Evolutionary conservation across 1,139 yeast genomes (phyloP), one percentile per base, ranked within the genome.

Genomic region (Waltiozyma sp.): DNA sequence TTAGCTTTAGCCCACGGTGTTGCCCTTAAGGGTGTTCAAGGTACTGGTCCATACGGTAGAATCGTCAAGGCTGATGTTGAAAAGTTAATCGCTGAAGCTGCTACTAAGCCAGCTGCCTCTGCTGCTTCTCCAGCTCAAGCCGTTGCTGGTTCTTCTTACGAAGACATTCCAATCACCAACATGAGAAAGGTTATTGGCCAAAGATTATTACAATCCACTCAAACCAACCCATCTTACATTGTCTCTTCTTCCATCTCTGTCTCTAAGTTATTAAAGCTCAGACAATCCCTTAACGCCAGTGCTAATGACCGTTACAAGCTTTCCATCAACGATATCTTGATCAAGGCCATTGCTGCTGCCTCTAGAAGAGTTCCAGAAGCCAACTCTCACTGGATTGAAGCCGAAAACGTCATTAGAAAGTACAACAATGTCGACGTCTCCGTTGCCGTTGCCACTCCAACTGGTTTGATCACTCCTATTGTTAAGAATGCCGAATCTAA

Each of bases 371-470:
- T 89, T 41, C 98, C 98, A 50, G 89, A 82, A 58, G 95, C 80
- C 56, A 91, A 93, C 72, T 77, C 96, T 37, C 84, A 91, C 62
- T 91, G 96, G 94, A 74, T 91, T 58, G 95, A 84, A 61, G 70
- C 75, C 40, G 82, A 89, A 69, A 88, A 89, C 52, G 81, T 91
- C 56, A 85, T 93, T 58, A 86, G 99, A 72, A 89, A 85, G 68
- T 91, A 80, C 75, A 72, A 75, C 60, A 82, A 80, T 58, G 97
- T 89, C 48, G 99, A 91, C 62, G 95, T 91, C 47, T 88, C 97
- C 26, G 96, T 91, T 49, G 99, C 99, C 39, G 99, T 91, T 51
- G 95, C 98, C 49, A 91, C 98, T 19, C 96, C 97, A 63, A 78
- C 95, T 45, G 99, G 99, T 45, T 75, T 91, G 57, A 82, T 93